phyloP scores from a whole-genome alignment of 805 yeast species.

The Spathaspora gorwiae region DNA sequence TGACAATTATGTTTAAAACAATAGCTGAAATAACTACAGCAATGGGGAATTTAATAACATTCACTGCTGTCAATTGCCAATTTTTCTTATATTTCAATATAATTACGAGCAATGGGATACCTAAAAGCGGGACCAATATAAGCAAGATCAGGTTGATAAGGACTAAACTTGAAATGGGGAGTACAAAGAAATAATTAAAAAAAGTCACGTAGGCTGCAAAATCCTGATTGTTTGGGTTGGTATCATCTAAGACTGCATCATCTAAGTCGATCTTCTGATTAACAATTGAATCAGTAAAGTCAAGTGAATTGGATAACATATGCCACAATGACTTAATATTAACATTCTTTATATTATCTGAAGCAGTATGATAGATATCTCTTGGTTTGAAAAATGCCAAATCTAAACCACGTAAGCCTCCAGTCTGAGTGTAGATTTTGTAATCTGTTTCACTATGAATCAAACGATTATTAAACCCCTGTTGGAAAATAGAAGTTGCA shows the following conservation, averaged over 20 bases:
- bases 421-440: constrained; percentile 60
- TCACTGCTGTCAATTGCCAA: constrained; percentile 36
- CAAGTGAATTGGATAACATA: constrained; percentile 72
- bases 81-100: constrained; percentile 43
- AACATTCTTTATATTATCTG: constrained; percentile 64
- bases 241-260: constrained; percentile 15
- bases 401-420: constrained; percentile 75
- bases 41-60: constrained; percentile 52
- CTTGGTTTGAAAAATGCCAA: constrained; percentile 87
- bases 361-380: constrained; percentile 72
- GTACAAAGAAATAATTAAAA: constrained; percentile 52
- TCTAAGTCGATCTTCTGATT: constrained; percentile 30
- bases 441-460: constrained; percentile 85
- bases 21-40: constrained; percentile 44
- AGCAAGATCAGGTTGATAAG: constrained; percentile 46
- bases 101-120: constrained; percentile 43
- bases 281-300: constrained; percentile 44
- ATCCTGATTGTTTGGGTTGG: constrained; percentile 12
- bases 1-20: constrained; percentile 5
- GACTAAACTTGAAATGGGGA: constrained; percentile 48
- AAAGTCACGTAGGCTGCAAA: constrained; percentile 64
- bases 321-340: constrained; percentile 73
- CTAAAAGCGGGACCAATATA: constrained; percentile 50
- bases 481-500: constrained; percentile 77
- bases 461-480: constrained; percentile 72